A percentile compares a stretch with the other conserved stretches of the same genome.
These are phyloP conservation scores for Diaporthe citriasiana DNA, from an alignment of 2,329 filamentous ascomycete genomes.

Conservation along the genomic window DNA sequence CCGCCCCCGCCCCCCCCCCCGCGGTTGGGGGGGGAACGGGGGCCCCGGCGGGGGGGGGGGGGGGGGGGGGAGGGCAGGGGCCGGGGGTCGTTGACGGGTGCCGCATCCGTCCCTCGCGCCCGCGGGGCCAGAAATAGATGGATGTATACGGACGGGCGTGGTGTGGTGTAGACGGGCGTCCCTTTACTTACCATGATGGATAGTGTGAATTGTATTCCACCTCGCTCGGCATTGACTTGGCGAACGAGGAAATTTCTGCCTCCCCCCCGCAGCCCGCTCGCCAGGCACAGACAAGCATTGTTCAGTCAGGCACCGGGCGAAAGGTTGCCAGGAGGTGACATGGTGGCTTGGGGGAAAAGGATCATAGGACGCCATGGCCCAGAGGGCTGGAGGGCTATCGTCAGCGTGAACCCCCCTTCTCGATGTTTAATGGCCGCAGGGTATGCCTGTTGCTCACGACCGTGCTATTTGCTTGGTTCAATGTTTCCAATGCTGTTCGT, in stretches of 20 bases:
- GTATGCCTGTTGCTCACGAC: not conserved
- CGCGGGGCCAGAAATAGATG: not conserved
- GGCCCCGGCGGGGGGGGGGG: too few relatives aligned
- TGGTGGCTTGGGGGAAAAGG: conserved; percentile 2
- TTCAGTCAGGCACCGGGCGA: not conserved
- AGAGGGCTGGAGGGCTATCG: not conserved
- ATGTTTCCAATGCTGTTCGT: not conserved
- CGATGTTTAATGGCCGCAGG: not conserved
- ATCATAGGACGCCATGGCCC: not conserved
- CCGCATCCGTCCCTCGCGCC: not conserved
- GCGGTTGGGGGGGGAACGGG: too few relatives aligned
- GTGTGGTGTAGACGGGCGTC: too few relatives aligned
- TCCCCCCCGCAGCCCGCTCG: not conserved
- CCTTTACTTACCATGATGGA: not conserved
- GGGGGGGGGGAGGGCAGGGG: not conserved
- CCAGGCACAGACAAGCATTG: not conserved
- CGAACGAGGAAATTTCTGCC: not conserved
- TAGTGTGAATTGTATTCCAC: not conserved
- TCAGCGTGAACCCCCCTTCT: conserved; percentile 2
- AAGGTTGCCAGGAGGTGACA: not conserved
- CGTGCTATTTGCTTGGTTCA: conserved; percentile 1
- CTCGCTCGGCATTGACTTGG: conserved; percentile 5
- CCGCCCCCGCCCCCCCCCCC: too few relatives aligned
- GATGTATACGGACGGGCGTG: not conserved
- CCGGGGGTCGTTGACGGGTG: not conserved